Percentiles rank a stretch among this genome's conserved stretches.
phyloP scores from a whole-genome alignment of 176 grass and related monocot species.

The Leersia perrieri region DNA sequence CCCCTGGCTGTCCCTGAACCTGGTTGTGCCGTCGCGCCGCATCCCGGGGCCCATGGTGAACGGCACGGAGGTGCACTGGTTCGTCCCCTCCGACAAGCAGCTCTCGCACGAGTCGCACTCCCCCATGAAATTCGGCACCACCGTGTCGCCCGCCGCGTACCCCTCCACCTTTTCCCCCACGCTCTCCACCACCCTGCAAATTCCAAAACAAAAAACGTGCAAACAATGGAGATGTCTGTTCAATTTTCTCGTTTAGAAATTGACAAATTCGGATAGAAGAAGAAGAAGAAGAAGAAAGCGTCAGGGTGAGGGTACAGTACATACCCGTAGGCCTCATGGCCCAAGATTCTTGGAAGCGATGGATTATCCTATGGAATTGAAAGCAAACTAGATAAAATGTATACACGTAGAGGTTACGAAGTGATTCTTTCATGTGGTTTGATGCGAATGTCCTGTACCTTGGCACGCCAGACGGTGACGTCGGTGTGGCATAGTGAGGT shows the following conservation, averaged over 20 bases:
- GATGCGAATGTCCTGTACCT: conserved; percentile 7
- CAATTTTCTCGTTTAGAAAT: not conserved
- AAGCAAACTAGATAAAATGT: not conserved
- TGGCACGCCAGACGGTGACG: conserved; percentile 54
- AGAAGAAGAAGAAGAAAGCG: not conserved
- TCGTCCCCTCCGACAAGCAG: conserved; percentile 51
- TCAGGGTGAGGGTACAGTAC: too few relatives aligned
- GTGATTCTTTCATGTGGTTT: not conserved
- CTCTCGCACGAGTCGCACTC: conserved; percentile 53
- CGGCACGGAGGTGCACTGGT: conserved; percentile 48
- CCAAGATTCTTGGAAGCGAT: conserved; percentile 52
- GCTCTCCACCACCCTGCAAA: conserved; percentile 70
- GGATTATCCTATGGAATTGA: conserved; percentile 1
- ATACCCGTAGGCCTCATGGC: conserved; percentile 80
- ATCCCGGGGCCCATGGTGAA: conserved; percentile 35
- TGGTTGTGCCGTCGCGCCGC: conserved; percentile 60
- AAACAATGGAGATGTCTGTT: not conserved
- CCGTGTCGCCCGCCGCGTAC: conserved; percentile 51
- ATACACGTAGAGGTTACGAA: not conserved
- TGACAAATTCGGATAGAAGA: not conserved
- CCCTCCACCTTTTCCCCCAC: conserved; percentile 57
- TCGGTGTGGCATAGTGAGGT: conserved; percentile 77
- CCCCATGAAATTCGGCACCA: conserved; percentile 61
- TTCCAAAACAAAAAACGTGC: not conserved
- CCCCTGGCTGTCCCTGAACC: conserved; percentile 57